phyloP scores from a whole-genome alignment of 768 basidiomycete genomes.

The Auriscalpium vulgare region DNA sequence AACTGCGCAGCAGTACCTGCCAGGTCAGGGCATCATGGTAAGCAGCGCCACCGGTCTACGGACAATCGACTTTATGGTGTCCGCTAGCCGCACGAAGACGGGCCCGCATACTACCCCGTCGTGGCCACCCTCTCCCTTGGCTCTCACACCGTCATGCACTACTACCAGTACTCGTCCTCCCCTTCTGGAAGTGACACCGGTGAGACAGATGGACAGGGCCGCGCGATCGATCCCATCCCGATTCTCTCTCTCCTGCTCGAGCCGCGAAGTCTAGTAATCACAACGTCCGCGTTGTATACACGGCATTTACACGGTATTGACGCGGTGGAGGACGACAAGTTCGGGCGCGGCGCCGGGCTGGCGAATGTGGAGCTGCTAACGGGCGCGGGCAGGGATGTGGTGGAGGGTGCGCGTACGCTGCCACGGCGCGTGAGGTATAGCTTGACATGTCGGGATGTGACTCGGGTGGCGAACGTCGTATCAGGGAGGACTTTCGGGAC shows the following conservation, averaged over 20 bases:
- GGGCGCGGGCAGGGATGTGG: slow-evolving; percentile 29
- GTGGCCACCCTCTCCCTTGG: slow-evolving; percentile 89
- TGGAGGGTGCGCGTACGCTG: slow-evolving; percentile 44
- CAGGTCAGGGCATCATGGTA: slow-evolving; percentile 93
- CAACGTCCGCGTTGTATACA: slow-evolving; percentile 59
- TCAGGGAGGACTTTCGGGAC: background rate
- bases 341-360: slow-evolving; percentile 27
- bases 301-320: slow-evolving; percentile 79
- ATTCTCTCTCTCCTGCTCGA: slow-evolving; percentile 72
- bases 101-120: slow-evolving; percentile 78
- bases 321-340: slow-evolving; percentile 41
- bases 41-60: slow-evolving; percentile 9
- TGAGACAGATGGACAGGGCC: slow-evolving; percentile 27
- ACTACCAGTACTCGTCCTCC: slow-evolving; percentile 51
- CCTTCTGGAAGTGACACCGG: background rate
- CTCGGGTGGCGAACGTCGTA: slow-evolving; percentile 36
- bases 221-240: slow-evolving; percentile 55
- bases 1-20: slow-evolving; percentile 59
- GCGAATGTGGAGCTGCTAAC: slow-evolving; percentile 53
- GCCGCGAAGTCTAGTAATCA: slow-evolving; percentile 78
- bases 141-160: slow-evolving; percentile 77
- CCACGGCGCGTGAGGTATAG: slow-evolving; percentile 61
- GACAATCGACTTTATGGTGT: background rate
- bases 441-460: slow-evolving; percentile 80
- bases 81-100: slow-evolving; percentile 83